These are phyloP conservation scores for Talaromyces sp. DNA, from an alignment of 2,329 filamentous ascomycete genomes.

Conservation along the genomic window DNA sequence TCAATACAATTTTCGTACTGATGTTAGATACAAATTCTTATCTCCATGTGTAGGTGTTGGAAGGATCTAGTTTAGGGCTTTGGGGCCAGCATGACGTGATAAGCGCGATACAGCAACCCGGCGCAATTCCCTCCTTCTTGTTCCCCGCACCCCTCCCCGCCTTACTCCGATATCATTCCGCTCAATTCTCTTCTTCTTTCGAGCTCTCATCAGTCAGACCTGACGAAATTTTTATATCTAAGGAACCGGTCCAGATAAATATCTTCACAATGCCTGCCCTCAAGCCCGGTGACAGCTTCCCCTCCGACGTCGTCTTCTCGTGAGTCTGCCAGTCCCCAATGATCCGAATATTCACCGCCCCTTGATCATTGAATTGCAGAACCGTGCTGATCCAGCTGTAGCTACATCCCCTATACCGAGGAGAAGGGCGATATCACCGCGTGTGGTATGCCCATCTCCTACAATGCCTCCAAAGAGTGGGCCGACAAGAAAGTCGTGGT, in stretches of 20 bases:
- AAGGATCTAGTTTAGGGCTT: not conserved
- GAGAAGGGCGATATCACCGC: conserved; percentile 64
- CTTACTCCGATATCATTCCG: not conserved
- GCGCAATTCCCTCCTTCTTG: not conserved
- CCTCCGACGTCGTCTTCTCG: conserved; percentile 71
- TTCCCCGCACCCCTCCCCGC: not conserved
- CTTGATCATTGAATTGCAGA: not conserved
- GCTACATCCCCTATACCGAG: conserved; percentile 70
- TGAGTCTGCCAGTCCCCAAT: conserved; percentile 33
- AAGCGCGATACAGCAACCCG: not conserved
- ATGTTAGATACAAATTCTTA: not conserved
- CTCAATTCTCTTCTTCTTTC: not conserved
- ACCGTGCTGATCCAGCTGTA: conserved; percentile 20
- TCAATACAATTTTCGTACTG: not conserved
- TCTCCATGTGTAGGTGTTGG: not conserved
- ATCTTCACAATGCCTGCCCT: conserved; percentile 55
- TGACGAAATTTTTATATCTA: not conserved
- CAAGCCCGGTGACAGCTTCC: conserved; percentile 78
- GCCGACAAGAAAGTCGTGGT: conserved; percentile 66
- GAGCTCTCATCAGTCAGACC: not conserved
- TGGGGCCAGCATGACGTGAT: not conserved
- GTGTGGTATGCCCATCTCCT: conserved; percentile 72
- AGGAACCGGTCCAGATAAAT: not conserved
- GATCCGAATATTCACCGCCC: not conserved
- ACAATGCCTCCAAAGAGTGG: conserved; percentile 73